These are phyloP conservation scores for Trichomonas vaginalis DNA, from an alignment of 208 protist species.

Conservation along the genomic window DNA sequence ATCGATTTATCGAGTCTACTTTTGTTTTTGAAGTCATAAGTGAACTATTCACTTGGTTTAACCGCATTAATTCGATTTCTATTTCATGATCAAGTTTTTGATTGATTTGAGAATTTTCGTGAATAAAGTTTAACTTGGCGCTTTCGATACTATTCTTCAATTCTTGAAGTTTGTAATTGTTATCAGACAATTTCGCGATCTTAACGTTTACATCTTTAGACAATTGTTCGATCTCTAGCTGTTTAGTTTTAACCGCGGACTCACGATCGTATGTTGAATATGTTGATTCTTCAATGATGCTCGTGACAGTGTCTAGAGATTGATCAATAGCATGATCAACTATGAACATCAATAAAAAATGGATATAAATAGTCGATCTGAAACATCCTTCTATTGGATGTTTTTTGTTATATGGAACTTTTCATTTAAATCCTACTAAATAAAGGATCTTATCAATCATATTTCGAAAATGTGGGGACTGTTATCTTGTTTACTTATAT, in stretches of 20 bases:
- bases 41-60: background rate
- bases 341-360: no score
- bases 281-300: background rate
- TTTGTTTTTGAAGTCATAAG: background rate
- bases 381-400: no score
- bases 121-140: background rate
- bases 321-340: background rate
- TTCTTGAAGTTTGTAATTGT: background rate
- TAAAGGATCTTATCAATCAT: no score
- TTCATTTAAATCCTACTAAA: no score
- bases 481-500: no score
- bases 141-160: background rate
- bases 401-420: no score
- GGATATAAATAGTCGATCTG: no score
- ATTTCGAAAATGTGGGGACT: no score
- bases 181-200: background rate
- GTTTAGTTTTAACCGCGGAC: background rate
- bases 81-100: background rate
- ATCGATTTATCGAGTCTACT: background rate
- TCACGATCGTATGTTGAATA: background rate
- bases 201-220: background rate
- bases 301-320: background rate
- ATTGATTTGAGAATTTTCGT: background rate
- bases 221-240: background rate
- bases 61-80: background rate